Evolutionary conservation across 192 early-diverging fungal genomes (phyloP), one percentile per base, ranked within the genome.

Genomic region (Coemansia aciculifera): DNA sequence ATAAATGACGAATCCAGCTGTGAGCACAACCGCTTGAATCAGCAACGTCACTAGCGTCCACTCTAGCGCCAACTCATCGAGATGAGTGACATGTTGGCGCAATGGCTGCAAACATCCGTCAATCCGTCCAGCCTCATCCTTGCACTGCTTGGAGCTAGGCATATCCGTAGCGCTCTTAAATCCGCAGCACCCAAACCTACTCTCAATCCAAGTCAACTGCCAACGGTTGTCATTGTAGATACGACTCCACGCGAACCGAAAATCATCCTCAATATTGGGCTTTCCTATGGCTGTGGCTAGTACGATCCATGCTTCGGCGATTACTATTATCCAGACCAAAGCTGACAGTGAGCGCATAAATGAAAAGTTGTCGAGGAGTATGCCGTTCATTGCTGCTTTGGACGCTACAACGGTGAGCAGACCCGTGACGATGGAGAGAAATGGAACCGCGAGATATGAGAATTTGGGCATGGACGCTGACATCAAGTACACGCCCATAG

Each of bases 121-220:
- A 1, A 56, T 60, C 0, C 24, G 32, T 5, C 29, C 17, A 7
- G 39, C 2, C 0, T 4, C 13, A 40, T 34, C 24, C 0, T 29
- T 19, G 23, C 77, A 78, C 24, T 42, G 36, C 7, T 36, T 52
- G 36, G 67, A 72, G 40, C 81, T 78, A 0, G 85, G 77, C 70
- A 82, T 73, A 43, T 84, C 76, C 0, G 36, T 42, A 0, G 54
- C 40, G 23, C 71, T 68, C 34, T 56, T 54, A 42, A 86, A 86
- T 24, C 85, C 85, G 49, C 85, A 84, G 42, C 85, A 86, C 9
- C 81, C 81, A 54, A 72, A 84, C 27, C 59, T 59, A 29, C 79
- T 75, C 68, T 88, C 79, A 13, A 86, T 29, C 52, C 77, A 72
- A 63, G 73, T 72, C 21, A 88, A 54, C 7, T 72, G 24, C 7